Percentiles rank a stretch among this genome's conserved stretches.
Conservation (phyloP, 495 filamentous ascomycete genomes). For the Pyronema omphalodes region DNA sequence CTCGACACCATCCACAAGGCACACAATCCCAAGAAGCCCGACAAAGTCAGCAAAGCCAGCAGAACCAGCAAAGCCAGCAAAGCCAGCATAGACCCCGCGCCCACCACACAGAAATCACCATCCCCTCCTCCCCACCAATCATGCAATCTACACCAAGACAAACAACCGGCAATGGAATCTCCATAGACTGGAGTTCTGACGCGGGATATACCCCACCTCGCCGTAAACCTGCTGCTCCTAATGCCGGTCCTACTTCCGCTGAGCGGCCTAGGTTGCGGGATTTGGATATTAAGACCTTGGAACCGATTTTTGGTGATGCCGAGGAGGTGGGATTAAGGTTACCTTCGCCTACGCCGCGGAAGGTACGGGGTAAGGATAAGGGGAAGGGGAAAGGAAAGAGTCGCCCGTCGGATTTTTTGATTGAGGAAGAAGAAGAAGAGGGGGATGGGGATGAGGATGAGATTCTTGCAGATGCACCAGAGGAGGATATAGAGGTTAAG, state of each 20-base stretch:
- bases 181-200: constrained; percentile 10
- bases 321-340: constrained; percentile 1
- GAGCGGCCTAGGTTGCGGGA: constrained; percentile 18
- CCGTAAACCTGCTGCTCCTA: neutral
- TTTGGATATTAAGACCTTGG: constrained; percentile 16
- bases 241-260: neutral
- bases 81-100: too few species aligned
- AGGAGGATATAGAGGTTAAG: neutral
- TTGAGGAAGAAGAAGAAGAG: neutral
- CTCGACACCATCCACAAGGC: too few species aligned
- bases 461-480: too few species aligned
- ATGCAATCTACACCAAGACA: constrained; percentile 7
- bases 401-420: neutral
- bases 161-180: neutral
- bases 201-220: constrained; percentile 15
- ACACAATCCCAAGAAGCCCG: too few species aligned
- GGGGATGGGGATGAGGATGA: neutral
- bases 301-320: constrained; percentile 9
- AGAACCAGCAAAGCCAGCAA: too few species aligned
- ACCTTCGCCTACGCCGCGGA: constrained; percentile 14
- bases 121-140: constrained; percentile 16
- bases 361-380: neutral
- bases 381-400: neutral
- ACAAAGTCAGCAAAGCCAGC: too few species aligned
- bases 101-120: neutral